Conservation (phyloP, 805 yeast species). For the Saccharomycopsis javanensis region DNA sequence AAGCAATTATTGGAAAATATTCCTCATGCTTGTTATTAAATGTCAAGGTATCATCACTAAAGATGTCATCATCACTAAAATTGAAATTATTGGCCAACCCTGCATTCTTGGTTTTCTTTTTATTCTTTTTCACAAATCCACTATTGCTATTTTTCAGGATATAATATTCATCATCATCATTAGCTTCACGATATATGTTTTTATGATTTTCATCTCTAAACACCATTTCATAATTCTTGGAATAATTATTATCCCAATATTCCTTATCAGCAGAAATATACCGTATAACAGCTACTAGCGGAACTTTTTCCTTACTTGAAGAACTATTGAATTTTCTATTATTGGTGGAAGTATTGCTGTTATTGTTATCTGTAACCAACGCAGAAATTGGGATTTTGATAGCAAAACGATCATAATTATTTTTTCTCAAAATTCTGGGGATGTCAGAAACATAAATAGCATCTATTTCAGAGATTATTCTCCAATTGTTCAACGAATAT, state of each 20-base stretch:
- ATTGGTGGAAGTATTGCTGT: neutral
- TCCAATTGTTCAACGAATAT: conserved; percentile 76
- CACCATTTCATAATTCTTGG: conserved; percentile 45
- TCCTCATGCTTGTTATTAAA: conserved; percentile 4
- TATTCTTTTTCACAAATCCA: neutral
- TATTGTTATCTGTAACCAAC: conserved; percentile 29
- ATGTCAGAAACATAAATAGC: conserved; percentile 51
- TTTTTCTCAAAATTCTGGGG: conserved; percentile 37
- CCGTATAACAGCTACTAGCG: conserved; percentile 46
- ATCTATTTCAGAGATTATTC: conserved; percentile 57
- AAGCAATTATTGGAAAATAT: conserved; percentile 16
- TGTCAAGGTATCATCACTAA: neutral
- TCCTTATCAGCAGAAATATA: conserved; percentile 42
- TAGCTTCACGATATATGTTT: neutral
- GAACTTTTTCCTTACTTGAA: conserved; percentile 16
- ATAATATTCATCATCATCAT: neutral
- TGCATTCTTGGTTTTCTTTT: neutral
- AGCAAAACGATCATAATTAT: conserved; percentile 60
- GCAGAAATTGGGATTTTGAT: conserved; percentile 48
- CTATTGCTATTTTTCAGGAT: neutral
- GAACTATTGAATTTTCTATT: neutral
- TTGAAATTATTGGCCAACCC: neutral
- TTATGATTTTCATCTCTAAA: conserved; percentile 15
- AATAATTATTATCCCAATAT: conserved; percentile 70
- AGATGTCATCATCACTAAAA: neutral